Base-by-base conservation (phyloP, 805 yeast genomes). In the Kluyveromyces lactis region DNA sequence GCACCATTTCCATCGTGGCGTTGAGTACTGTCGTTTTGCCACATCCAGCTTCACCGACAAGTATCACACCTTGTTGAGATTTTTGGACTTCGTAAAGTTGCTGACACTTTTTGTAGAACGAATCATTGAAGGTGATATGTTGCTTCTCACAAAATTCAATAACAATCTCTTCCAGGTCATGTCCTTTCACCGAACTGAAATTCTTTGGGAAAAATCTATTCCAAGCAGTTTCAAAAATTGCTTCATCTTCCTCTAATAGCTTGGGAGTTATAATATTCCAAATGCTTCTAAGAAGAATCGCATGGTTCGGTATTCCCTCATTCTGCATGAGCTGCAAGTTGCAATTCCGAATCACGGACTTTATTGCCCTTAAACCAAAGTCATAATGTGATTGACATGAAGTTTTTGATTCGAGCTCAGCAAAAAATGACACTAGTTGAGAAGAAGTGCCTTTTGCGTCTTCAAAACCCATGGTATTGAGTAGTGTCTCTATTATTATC, bases 351-450 rank as follows among this genome's bases (percentile, higher is more conserved):
- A 90, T 56, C 1, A 80, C 74, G 28, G 77, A 69, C 52, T 89
- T 90, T 42, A 90, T 57, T 0, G 95, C 79, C 43, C 97, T 69
- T 31, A 90, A 62, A 0, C 97, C 95, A 70, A 90, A 90, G 52
- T 90, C 97, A 50, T 90, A 90, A 54, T 90, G 97, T 4, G 58
- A 53, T 52, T 86, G 95, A 0, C 44, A 17, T 0, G 83, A 68
- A 10, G 76, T 58, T 0, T 42, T 36, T 0, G 12, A n/a, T 2
- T 56, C 52, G n/a, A 90, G 55, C 1, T 52, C 54, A 1, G 44
- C 44, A 45, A 86, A 81, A 23, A 85, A 67, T 0, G 73, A 67
- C 0, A 81, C 84, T 13, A 83, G 61, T 3, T 55, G 58, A 2
- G 39, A 18, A 0, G 95, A 63, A 3, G 80, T 49, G 0, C 46